These are phyloP conservation scores for rapeseed (Brassica napus) DNA, from an alignment of 345 rosid genomes.

Conservation along the genomic window DNA sequence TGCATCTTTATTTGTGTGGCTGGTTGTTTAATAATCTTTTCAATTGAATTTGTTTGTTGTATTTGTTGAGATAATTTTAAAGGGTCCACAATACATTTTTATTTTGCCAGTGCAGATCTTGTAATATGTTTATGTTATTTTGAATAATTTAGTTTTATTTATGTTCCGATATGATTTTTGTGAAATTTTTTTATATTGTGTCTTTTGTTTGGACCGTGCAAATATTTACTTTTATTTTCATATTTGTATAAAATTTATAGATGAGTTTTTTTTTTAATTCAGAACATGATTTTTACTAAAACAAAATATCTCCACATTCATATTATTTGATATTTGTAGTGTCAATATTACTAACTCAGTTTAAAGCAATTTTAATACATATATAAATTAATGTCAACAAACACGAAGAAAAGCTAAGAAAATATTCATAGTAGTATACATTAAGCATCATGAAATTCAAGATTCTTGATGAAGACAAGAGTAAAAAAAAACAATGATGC, in stretches of 20 bases:
- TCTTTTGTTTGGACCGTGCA: no score
- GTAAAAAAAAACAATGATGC: constrained; percentile 15
- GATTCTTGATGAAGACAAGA: constrained; percentile 30
- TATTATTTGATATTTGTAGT: neutral
- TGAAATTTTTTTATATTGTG: no score
- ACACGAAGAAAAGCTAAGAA: neutral
- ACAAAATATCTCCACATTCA: neutral
- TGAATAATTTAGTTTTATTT: no score
- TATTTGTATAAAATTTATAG: neutral
- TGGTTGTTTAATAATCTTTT: no score
- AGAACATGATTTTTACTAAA: neutral
- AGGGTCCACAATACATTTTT: no score
- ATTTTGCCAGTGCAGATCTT: no score
- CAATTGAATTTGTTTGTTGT: no score
- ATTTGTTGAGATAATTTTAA: no score
- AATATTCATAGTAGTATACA: constrained; percentile 21
- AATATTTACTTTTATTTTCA: no score
- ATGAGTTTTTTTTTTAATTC: neutral
- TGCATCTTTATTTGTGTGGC: no score
- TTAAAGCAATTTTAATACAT: neutral
- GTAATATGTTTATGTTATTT: no score
- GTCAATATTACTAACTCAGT: neutral
- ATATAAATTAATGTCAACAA: neutral
- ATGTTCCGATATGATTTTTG: no score
- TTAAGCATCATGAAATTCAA: constrained; percentile 28